Base-by-base conservation (phyloP, 345 rosid genomes). In the Diplotaxis tenuifolia region DNA sequence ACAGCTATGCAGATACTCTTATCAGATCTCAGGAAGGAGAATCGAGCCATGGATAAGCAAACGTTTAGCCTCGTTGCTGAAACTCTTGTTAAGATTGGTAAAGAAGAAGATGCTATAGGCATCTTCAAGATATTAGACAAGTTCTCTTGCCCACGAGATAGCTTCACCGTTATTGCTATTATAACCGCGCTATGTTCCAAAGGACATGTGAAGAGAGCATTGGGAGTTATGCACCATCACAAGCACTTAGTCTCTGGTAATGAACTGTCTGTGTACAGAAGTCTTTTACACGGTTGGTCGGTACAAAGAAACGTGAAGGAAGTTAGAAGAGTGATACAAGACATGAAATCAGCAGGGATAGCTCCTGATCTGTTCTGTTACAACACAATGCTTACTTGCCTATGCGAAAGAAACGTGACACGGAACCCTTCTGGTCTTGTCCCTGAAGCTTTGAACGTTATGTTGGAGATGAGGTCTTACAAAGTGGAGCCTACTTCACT, bases 121-220 rank as follows among this genome's bases (percentile, higher is more conserved):
- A 80, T 93, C 69, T 93, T 89, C 82, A 93, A 89, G 89, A 89
- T 86, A 73, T 82, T 93, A 79, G 84, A 89, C 54, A 91, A 86
- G 83, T 88, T 89, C 80, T 84, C 82, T 7, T 93, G 97, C 74
- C 78, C 82, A 0, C 89, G 67, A 78, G 93, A 90, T 73, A 7
- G 84, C 68, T 82, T 57, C 36, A 79, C 87, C 0, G 85, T 93
- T 49, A 70, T 81, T 36, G 84, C 94, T 58, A 83, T 89, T 15
- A 84, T 89, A 23, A 79, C 61, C 59, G 88, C 97, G n/a, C 89
- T 93, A 38, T 91, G 96, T 65, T 73, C 87, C 0, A 89, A 76
- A 78, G 96, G 97, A 42, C 94, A 89, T 72, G 92, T 89, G 27
- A 89, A 77, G 88, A 93, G 80, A 82, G 96, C 97, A 14, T 82